A percentile compares a stretch with the other conserved stretches of the same genome.
Conservation (phyloP, 306 rosid genomes). For the Vicia villosa region DNA sequence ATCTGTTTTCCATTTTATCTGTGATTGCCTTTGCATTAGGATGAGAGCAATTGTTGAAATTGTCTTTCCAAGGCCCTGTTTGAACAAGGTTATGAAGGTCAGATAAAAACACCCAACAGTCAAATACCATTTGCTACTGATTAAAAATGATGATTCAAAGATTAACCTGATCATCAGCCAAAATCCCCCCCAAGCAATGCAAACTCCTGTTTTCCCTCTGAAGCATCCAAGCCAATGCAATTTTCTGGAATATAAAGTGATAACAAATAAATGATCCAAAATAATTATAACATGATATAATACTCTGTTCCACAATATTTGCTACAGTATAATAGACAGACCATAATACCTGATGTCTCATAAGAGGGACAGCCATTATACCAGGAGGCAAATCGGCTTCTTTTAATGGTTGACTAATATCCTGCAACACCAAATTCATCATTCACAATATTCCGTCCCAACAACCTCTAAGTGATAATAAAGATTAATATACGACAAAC, state of each 20-base stretch:
- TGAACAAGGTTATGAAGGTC: slow-evolving; percentile 37
- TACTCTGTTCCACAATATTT: too few species aligned
- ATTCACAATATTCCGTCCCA: slow-evolving; percentile 8
- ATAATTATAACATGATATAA: background rate
- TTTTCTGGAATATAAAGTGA: slow-evolving; percentile 64
- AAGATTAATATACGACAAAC: background rate
- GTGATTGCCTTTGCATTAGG: slow-evolving; percentile 70
- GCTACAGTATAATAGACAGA: slow-evolving; percentile 15
- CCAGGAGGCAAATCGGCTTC: slow-evolving; percentile 80
- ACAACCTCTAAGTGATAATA: slow-evolving; percentile 7
- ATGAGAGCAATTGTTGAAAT: slow-evolving; percentile 91
- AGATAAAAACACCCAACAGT: slow-evolving; percentile 16
- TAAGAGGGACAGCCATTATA: slow-evolving; percentile 78
- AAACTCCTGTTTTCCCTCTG: slow-evolving; percentile 92
- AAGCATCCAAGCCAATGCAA: slow-evolving; percentile 96
- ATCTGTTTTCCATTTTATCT: slow-evolving; percentile 64
- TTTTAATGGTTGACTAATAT: slow-evolving; percentile 74
- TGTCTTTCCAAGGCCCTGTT: slow-evolving; percentile 99
- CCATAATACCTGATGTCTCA: slow-evolving; percentile 86
- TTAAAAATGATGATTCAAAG: slow-evolving; percentile 26
- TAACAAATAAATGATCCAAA: slow-evolving; percentile 22
- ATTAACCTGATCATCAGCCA: slow-evolving; percentile 97
- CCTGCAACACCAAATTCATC: slow-evolving; percentile 61
- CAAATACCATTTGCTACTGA: slow-evolving; percentile 17
- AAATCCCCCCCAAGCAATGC: slow-evolving; percentile 96